These are phyloP conservation scores for Penicillium cosmopolitanum DNA, from an alignment of 495 filamentous ascomycete species.

Conservation along the genomic window DNA sequence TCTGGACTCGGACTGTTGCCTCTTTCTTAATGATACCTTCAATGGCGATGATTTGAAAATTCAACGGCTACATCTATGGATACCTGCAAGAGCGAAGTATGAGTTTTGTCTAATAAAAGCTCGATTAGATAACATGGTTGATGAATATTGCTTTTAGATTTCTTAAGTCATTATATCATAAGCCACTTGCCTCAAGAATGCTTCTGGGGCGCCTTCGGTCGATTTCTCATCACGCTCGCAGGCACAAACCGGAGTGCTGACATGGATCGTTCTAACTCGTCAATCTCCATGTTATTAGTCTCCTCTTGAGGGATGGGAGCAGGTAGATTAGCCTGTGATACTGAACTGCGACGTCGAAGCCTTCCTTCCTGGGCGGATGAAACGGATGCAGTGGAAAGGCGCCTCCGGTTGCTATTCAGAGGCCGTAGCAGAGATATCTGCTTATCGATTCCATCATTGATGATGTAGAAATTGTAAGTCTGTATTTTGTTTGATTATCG, in stretches of 20 bases:
- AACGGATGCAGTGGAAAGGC: slow-evolving; percentile 51
- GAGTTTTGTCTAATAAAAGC: not conserved
- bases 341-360: slow-evolving; percentile 41
- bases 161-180: not conserved
- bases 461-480: slow-evolving; percentile 88
- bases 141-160: not conserved
- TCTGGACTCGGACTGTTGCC: not conserved
- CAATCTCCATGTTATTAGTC: slow-evolving; percentile 62
- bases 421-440: slow-evolving; percentile 73
- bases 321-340: slow-evolving; percentile 29
- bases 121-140: not conserved
- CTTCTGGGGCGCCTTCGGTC: slow-evolving; percentile 16
- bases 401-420: slow-evolving; percentile 47
- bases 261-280: slow-evolving; percentile 77
- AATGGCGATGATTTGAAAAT: slow-evolving; percentile 1
- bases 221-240: slow-evolving; percentile 57
- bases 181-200: slow-evolving; percentile 6
- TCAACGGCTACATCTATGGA: not conserved
- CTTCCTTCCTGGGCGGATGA: slow-evolving; percentile 43
- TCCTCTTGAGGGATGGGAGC: slow-evolving; percentile 3
- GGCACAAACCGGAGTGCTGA: slow-evolving; percentile 83
- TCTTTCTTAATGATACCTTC: slow-evolving; percentile 7
- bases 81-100: not conserved
- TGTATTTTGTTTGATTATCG: slow-evolving; percentile 19
- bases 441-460: slow-evolving; percentile 86